Evolutionary conservation across 257 asterid genomes (phyloP), one percentile per base, ranked within the genome.

Genomic region (Salvia hispanica): DNA sequence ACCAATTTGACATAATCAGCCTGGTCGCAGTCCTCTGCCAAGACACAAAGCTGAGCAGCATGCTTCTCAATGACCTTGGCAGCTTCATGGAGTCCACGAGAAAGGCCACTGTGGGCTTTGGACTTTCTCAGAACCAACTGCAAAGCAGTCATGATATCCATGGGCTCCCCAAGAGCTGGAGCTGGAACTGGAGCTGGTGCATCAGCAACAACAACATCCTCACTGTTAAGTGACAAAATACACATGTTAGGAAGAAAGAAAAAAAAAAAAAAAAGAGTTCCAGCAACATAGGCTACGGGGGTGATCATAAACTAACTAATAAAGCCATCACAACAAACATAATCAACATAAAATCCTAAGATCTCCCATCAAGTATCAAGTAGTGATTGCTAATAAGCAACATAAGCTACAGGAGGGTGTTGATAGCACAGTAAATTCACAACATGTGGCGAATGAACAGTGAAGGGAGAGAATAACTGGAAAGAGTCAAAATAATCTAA

Each of bases 21-120:
- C 61, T 86, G 96, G 73, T 89, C 78, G 46, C 90, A 81, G 70
- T 85, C 91, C 86, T 84, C 90, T 0, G 91, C 88, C 78, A 88
- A 64, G 34, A 86, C 94, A 66, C 90, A 88, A 31, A 88, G 89
- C 66, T 86, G 89, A 2, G 85, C 94, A 15, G 85, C 80, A 62
- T 86, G 89, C 83, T 81, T 89, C 82, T 83, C 95, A 54, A 86
- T 84, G 51, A 82, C 82, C 81, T 86, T 83, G 16, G 87, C 94
- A 55, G 82, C 83, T 71, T 86, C 88, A 56, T 84, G 94, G 33
- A 88, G 88, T 15, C 91, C 96, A 16, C 85, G 77, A 46, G 77
- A 64, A 42, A 86, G 88, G 1, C 96, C 96, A 72, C 85, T 78
- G 67, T 89, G 96, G 16, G 94, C 96, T 62, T 67, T 59, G 3